Percentiles rank a stretch among this genome's conserved stretches.
Evolutionary conservation across 2,329 filamentous ascomycete genomes (phyloP).

Genomic region (Orbilia brochopaga): DNA sequence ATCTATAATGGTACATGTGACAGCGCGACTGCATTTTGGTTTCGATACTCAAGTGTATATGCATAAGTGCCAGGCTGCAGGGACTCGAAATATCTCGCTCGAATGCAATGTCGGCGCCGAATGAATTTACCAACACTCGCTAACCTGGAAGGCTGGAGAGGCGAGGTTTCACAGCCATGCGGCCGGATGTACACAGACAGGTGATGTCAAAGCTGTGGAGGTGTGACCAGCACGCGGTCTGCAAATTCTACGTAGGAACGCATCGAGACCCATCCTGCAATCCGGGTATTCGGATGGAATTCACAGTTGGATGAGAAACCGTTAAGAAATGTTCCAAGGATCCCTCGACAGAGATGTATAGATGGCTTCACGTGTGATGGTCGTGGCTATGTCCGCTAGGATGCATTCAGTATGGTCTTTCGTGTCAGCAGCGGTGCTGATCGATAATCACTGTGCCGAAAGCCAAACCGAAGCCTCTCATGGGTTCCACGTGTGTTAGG

Average conservation of each 20-base stretch:
- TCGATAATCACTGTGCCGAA: background rate
- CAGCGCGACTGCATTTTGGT: too few species aligned
- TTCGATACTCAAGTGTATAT: too few species aligned
- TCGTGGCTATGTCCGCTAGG: background rate
- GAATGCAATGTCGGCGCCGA: too few species aligned
- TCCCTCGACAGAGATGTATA: background rate
- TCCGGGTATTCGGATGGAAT: background rate
- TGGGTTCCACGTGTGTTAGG: conserved; percentile 3
- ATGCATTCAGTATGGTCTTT: background rate
- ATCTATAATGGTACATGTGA: too few species aligned
- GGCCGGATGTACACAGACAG: background rate
- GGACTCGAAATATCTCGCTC: too few species aligned
- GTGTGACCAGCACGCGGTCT: background rate
- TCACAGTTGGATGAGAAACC: background rate
- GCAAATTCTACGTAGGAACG: background rate
- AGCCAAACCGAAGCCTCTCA: background rate
- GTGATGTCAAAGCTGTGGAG: background rate
- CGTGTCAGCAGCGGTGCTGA: background rate
- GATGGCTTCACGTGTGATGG: background rate
- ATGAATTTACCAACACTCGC: background rate
- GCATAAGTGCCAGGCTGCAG: too few species aligned
- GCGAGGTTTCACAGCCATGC: background rate
- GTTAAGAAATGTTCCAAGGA: background rate
- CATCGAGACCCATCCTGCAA: background rate
- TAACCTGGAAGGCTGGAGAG: background rate